Evolutionary conservation across 225 moss, liverwort and hornwort genomes (phyloP).

Genomic region (Sphagnum contortum): DNA sequence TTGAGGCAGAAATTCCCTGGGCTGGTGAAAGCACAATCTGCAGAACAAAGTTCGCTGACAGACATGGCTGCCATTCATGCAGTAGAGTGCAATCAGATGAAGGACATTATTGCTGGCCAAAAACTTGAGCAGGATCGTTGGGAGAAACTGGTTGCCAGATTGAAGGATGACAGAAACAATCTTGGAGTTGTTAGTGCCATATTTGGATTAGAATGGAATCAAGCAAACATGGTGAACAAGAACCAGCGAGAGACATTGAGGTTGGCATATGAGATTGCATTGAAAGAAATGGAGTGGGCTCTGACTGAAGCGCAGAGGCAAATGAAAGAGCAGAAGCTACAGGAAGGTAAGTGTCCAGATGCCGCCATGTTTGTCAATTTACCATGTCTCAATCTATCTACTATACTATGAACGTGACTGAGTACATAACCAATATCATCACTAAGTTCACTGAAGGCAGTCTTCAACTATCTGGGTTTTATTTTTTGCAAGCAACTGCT

Average conservation of each 20-base stretch:
- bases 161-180: conserved; percentile 39
- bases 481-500: too few relatives aligned
- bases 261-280: conserved; percentile 44
- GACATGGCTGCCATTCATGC: conserved; percentile 54
- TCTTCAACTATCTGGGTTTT: too few relatives aligned
- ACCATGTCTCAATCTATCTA: too few relatives aligned
- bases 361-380: too few relatives aligned
- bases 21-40: conserved; percentile 53
- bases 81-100: conserved; percentile 50
- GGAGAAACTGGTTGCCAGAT: conserved; percentile 32
- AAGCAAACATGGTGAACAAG: conserved; percentile 33
- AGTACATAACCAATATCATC: too few relatives aligned
- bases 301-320: conserved; percentile 49
- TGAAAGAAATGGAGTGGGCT: conserved; percentile 52
- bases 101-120: conserved; percentile 35
- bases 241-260: conserved; percentile 51
- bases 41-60: conserved; percentile 55
- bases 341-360: conserved; percentile 24
- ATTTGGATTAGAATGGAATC: conserved; percentile 34
- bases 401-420: too few relatives aligned
- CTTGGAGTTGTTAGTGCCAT: conserved; percentile 43
- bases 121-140: conserved; percentile 46
- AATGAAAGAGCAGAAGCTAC: conserved; percentile 53
- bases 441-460: too few relatives aligned
- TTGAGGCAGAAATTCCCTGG: conserved; percentile 55